phyloP scores from a whole-genome alignment of 768 basidiomycete genomes.

The Naganishia vishniacii region DNA sequence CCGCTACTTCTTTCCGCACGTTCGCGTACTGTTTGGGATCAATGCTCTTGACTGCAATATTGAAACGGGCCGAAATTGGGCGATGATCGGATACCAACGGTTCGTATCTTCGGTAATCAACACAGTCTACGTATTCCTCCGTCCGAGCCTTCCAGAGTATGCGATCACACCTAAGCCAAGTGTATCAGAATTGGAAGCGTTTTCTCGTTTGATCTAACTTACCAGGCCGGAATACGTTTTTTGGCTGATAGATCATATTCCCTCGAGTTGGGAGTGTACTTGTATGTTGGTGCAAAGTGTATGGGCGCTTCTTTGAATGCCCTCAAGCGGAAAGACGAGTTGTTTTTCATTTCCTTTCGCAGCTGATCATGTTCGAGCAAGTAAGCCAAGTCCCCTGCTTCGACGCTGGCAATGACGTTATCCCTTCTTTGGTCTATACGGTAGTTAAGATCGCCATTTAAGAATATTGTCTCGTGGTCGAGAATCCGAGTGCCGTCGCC shows the following conservation, averaged over 20 bases:
- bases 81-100: constrained; percentile 83
- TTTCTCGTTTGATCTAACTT: constrained; percentile 27
- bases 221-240: constrained; percentile 81
- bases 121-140: constrained; percentile 55
- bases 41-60: constrained; percentile 67
- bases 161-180: constrained; percentile 72
- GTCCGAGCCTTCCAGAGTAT: constrained; percentile 60
- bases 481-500: constrained; percentile 88
- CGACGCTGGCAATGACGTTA: constrained; percentile 64
- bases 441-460: constrained; percentile 94
- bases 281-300: constrained; percentile 84
- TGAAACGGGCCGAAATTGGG: constrained; percentile 75
- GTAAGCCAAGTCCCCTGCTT: constrained; percentile 60
- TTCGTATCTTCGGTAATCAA: constrained; percentile 78
- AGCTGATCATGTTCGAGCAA: constrained; percentile 77
- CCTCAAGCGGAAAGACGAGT: constrained; percentile 80
- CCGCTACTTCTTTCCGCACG: constrained; percentile 59
- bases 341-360: constrained; percentile 76
- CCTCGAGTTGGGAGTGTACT: constrained; percentile 74
- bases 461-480: constrained; percentile 91
- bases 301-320: constrained; percentile 74
- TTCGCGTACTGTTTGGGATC: constrained; percentile 57
- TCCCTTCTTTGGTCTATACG: constrained; percentile 91
- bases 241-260: constrained; percentile 87
- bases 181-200: no score